Base-by-base conservation (phyloP, 495 filamentous ascomycete species). In the Pyrenula aspistea region DNA sequence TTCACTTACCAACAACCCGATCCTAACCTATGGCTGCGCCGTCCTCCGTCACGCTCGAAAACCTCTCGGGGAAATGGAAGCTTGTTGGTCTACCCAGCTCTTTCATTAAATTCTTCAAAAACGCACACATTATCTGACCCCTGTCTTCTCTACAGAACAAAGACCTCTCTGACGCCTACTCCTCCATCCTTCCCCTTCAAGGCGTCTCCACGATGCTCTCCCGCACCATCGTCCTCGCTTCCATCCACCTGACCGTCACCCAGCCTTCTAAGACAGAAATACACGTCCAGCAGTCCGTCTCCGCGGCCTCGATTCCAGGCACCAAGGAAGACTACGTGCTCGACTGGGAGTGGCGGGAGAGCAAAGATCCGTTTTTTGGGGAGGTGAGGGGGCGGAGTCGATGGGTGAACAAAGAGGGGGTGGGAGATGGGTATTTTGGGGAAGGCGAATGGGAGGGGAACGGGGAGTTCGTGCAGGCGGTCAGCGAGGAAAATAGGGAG, bases 251-350 rank as follows among this genome's bases (percentile, higher is more conserved):
- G 0, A 63, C 54, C 2, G 57, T 61, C 22, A 24, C 53, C 3
- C 59, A 61, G 48, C 59, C 59, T 2, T 48, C 11, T 2, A n/a
- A 42, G n/a, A 19, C 55, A 24, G 56, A 57, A 25, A 78, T 88
- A 66, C 80, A 86, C 66, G 85, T 89, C 62, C 72, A 79, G n/a
- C 87, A 89, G 69, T 75, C 74, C 8, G 74, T 74, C 21, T 83
- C 82, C 19, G 61, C 56, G n/a, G 85, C 81, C 55, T 83, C 83
- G 36, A 69, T 87, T 53, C 78, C 75, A 62, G 84, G 83, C 55
- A 82, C 83, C 15, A 72, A 76, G 19, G 85, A 89, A 73, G 66
- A 72, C 36, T 82, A 86, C 52, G 76, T 67, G 49, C 67, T 89
- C 12, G 83, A 90, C 76, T 76, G 74, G 19, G 49, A 56, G 58